Conservation (phyloP, 202 grass and related monocot species). For the Bolboschoenoplectus hybrid region DNA sequence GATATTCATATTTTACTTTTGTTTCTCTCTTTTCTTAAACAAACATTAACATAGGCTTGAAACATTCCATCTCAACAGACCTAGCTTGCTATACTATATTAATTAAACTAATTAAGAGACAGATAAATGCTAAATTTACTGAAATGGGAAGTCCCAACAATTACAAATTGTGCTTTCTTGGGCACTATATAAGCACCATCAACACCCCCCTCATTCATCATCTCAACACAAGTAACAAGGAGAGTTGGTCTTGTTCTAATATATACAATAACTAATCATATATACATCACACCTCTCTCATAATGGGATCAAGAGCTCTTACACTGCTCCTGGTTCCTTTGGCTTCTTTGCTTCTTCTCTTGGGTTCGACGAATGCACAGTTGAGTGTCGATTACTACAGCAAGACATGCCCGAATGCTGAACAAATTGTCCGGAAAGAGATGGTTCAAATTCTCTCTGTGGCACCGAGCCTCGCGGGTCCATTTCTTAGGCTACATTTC, state of each 20-base stretch:
- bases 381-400: conserved; percentile 58
- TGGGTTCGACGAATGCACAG: not conserved
- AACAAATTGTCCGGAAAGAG: conserved; percentile 59
- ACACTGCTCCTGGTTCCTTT: conserved; percentile 19
- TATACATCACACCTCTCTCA: not conserved
- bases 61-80: not conserved
- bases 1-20: not conserved
- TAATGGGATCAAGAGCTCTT: conserved; percentile 17
- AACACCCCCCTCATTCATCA: not conserved
- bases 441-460: conserved; percentile 47
- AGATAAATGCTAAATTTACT: not conserved
- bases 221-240: conserved; percentile 8
- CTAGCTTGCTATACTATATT: not conserved
- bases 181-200: conserved; percentile 15
- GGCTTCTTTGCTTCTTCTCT: conserved; percentile 12
- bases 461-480: conserved; percentile 54
- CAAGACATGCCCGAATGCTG: conserved; percentile 55
- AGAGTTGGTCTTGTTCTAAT: not conserved
- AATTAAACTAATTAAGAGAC: not conserved
- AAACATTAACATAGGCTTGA: not conserved
- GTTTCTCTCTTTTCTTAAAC: not conserved
- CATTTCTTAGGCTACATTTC: conserved; percentile 52
- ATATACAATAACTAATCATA: not conserved
- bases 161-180: not conserved
- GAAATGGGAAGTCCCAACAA: not conserved